phyloP scores from a whole-genome alignment of 2,329 filamentous ascomycete genomes.

The Didymosphaeria variabile region DNA sequence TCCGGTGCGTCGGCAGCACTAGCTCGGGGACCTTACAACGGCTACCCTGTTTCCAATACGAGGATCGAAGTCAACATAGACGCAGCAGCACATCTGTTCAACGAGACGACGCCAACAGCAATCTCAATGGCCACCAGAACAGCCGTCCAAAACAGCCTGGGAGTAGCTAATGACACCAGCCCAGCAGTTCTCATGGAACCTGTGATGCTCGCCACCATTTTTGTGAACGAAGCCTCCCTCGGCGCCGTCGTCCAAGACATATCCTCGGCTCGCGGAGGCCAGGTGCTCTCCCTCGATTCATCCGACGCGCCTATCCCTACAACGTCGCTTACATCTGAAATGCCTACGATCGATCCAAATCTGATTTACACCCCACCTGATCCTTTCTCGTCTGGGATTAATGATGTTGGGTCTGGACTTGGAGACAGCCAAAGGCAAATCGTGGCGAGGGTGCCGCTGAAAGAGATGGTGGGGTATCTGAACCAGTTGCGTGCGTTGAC shows the following conservation, averaged over 20 bases:
- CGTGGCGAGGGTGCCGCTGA: constrained; percentile 86
- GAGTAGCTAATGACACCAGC: constrained; percentile 64
- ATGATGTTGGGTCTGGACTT: constrained; percentile 26
- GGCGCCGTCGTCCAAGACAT: constrained; percentile 86
- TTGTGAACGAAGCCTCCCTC: constrained; percentile 81
- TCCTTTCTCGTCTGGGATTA: constrained; percentile 68
- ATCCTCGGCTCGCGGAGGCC: constrained; percentile 74
- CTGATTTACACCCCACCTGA: constrained; percentile 89
- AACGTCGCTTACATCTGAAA: constrained; percentile 28
- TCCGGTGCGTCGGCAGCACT: constrained; percentile 86
- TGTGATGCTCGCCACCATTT: constrained; percentile 89
- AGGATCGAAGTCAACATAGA: constrained; percentile 76
- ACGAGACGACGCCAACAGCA: constrained; percentile 72
- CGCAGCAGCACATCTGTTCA: constrained; percentile 69
- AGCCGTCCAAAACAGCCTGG: constrained; percentile 73
- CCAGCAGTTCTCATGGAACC: constrained; percentile 83
- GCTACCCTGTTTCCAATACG: constrained; percentile 81
- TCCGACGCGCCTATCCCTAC: constrained; percentile 22
- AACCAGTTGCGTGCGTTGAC: constrained; percentile 89
- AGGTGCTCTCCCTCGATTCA: constrained; percentile 73
- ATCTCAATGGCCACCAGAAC: constrained; percentile 71
- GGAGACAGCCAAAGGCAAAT: constrained; percentile 64
- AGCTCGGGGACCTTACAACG: constrained; percentile 81
- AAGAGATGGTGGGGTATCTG: constrained; percentile 96
- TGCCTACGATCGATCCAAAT: constrained; percentile 68